phyloP scores from a whole-genome alignment of 257 asterid genomes.

The Cynanchum wilfordii region DNA sequence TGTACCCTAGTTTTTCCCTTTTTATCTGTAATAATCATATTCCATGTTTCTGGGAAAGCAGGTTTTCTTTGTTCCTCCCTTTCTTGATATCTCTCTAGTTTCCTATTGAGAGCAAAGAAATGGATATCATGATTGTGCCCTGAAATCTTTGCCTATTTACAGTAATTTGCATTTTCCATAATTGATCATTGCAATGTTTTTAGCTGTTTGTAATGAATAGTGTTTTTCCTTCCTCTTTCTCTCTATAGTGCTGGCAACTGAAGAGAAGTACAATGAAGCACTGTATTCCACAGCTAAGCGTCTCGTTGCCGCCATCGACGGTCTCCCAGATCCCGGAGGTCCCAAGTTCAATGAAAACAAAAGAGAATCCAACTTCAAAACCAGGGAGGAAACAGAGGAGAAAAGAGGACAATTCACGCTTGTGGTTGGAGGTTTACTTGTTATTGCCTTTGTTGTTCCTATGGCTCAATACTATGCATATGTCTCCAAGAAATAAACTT shows the following conservation, averaged over 20 bases:
- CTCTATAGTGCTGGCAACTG: conserved; percentile 77
- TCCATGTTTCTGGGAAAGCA: not conserved
- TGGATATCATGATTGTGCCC: not conserved
- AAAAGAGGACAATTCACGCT: conserved; percentile 94
- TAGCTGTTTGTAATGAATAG: not conserved
- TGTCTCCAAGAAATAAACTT: conserved; percentile 74
- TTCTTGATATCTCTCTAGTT: no score
- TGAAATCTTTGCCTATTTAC: not conserved
- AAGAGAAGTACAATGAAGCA: conserved; percentile 96
- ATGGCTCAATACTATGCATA: conserved; percentile 98
- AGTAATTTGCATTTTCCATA: not conserved
- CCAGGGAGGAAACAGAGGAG: conserved; percentile 89
- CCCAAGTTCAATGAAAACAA: conserved; percentile 67
- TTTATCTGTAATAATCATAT: not conserved
- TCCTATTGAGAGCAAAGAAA: not conserved
- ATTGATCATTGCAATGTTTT: not conserved
- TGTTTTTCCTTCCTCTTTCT: not conserved
- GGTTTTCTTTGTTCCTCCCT: not conserved
- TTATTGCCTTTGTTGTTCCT: conserved; percentile 96
- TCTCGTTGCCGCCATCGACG: conserved; percentile 81
- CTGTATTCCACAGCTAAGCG: conserved; percentile 64
- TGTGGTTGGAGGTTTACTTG: conserved; percentile 95
- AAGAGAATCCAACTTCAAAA: conserved; percentile 91
- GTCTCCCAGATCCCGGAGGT: conserved; percentile 98
- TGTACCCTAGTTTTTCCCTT: no score